Evolutionary conservation across 2,329 filamentous ascomycete species (phyloP).

Genomic region (Colletotrichum trifolii): DNA sequence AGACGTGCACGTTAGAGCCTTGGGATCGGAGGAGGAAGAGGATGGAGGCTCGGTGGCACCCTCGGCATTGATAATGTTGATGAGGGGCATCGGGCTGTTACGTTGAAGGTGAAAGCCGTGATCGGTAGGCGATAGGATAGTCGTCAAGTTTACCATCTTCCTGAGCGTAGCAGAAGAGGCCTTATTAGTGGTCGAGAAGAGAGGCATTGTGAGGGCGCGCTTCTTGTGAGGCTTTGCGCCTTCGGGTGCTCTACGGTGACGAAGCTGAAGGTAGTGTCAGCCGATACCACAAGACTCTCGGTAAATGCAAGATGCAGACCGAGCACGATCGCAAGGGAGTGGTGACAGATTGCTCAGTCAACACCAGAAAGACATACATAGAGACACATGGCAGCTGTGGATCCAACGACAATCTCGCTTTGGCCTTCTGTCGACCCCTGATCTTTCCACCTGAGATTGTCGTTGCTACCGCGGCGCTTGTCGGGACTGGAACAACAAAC

Average conservation of each 20-base stretch:
- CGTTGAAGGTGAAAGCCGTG: slow-evolving; percentile 42
- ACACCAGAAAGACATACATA: slow-evolving; percentile 25
- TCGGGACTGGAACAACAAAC: neutral
- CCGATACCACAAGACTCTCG: neutral
- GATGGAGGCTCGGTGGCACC: slow-evolving; percentile 28
- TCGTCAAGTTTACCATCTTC: slow-evolving; percentile 48
- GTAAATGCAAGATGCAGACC: neutral
- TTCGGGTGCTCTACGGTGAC: slow-evolving; percentile 27
- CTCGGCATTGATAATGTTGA: slow-evolving; percentile 38
- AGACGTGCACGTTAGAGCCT: slow-evolving; percentile 7
- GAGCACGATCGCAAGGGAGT: neutral
- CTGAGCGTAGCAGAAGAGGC: slow-evolving; percentile 44
- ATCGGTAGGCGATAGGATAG: slow-evolving; percentile 44
- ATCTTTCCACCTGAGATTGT: neutral
- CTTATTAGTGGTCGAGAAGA: slow-evolving; percentile 51
- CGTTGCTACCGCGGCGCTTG: neutral
- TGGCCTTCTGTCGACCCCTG: neutral
- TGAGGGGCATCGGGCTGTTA: slow-evolving; percentile 26
- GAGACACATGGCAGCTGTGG: slow-evolving; percentile 32
- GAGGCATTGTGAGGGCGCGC: slow-evolving; percentile 51
- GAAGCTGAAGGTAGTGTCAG: slow-evolving; percentile 27
- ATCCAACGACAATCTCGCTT: neutral
- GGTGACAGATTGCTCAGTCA: neutral
- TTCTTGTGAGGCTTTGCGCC: slow-evolving; percentile 38
- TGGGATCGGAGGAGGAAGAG: slow-evolving; percentile 31